Evolutionary conservation across 73 alveolate genomes (phyloP).

Genomic region (Paramecium octaurelia): DNA sequence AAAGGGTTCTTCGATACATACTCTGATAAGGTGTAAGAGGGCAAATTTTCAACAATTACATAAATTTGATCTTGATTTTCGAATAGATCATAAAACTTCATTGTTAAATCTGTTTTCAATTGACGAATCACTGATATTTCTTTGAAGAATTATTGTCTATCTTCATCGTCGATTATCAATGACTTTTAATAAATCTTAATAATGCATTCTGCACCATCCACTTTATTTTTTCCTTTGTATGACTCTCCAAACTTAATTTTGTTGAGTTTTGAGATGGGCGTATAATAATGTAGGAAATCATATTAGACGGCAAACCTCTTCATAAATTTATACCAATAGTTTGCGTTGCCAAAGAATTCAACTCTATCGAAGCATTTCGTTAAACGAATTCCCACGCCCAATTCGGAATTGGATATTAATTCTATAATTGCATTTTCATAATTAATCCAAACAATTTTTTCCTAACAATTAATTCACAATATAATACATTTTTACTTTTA

Average conservation of each 20-base stretch:
- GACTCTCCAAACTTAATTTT: neutral
- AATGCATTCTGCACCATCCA: neutral
- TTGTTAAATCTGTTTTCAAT: neutral
- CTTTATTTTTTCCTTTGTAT: neutral
- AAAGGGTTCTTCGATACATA: neutral
- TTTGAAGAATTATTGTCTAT: neutral
- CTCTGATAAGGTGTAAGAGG: neutral
- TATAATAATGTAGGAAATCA: neutral
- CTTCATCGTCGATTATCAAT: neutral
- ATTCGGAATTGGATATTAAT: neutral
- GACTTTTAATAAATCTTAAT: neutral
- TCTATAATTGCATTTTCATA: neutral
- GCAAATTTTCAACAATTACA: neutral
- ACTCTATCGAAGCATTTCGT: neutral
- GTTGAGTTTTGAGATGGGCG: neutral
- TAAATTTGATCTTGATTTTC: slow-evolving; percentile 31
- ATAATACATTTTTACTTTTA: neutral
- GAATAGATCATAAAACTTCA: slow-evolving; percentile 43
- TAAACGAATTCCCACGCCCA: neutral
- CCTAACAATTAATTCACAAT: neutral
- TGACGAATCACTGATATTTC: neutral
- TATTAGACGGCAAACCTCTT: neutral
- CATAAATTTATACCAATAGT: neutral
- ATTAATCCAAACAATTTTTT: neutral
- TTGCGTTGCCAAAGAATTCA: slow-evolving; percentile 11